A percentile compares a stretch with the other conserved stretches of the same genome.
phyloP scores from a whole-genome alignment of 2,329 filamentous ascomycete genomes.

The Penicillium sp. region DNA sequence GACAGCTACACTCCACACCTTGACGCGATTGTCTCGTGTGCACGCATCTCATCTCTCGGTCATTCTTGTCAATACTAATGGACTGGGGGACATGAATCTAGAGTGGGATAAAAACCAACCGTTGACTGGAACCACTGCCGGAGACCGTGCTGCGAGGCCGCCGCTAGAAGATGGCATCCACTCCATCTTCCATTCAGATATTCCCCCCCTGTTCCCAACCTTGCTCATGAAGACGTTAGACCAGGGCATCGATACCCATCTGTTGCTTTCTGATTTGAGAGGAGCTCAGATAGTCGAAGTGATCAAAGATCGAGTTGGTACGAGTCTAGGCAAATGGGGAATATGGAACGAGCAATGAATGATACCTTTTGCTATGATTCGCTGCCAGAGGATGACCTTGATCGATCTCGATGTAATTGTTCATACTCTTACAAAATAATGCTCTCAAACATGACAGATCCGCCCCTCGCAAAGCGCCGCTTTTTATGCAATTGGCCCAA shows the following conservation, averaged over 20 bases:
- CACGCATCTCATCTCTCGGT: constrained; percentile 31
- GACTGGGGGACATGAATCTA: constrained; percentile 22
- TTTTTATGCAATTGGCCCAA: constrained; percentile 16
- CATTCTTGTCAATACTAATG: constrained; percentile 39
- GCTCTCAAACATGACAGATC: constrained; percentile 7
- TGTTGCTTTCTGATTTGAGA: constrained; percentile 34
- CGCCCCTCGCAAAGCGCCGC: constrained; percentile 21
- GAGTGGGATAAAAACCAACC: background rate
- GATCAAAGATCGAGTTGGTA: constrained; percentile 40
- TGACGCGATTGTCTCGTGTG: constrained; percentile 34
- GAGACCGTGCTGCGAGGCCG: background rate
- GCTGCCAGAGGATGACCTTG: background rate
- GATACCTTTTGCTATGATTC: background rate
- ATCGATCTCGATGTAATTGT: constrained; percentile 14
- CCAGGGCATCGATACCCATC: constrained; percentile 41
- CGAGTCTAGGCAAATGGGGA: constrained; percentile 39
- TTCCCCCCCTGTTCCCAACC: constrained; percentile 25
- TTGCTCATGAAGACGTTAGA: constrained; percentile 38
- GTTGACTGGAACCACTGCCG: background rate
- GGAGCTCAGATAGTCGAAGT: constrained; percentile 34
- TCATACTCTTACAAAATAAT: constrained; percentile 16
- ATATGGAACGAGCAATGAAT: constrained; percentile 20
- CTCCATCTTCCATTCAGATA: constrained; percentile 27
- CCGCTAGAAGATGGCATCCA: constrained; percentile 22
- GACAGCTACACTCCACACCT: constrained; percentile 30